These are phyloP conservation scores for Nothomitra cinnamomea DNA, from an alignment of 2,329 filamentous ascomycete species.

Conservation along the genomic window DNA sequence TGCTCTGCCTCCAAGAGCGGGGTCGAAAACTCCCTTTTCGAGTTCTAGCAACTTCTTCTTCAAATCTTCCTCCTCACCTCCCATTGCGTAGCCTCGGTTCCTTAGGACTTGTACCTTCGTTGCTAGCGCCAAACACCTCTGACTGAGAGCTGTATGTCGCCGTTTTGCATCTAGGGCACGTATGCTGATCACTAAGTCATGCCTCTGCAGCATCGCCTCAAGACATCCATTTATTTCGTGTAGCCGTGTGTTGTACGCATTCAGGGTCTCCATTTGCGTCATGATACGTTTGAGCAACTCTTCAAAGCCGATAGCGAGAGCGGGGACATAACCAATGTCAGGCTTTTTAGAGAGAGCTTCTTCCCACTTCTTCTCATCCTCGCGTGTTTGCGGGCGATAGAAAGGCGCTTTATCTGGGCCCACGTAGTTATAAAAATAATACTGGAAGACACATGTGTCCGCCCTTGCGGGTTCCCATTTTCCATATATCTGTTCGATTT, in stretches of 20 bases:
- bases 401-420: constrained; percentile 58
- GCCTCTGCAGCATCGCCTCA: constrained; percentile 52
- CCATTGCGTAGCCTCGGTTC: constrained; percentile 66
- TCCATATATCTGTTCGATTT: constrained; percentile 50
- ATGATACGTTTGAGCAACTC: constrained; percentile 55
- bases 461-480: constrained; percentile 58
- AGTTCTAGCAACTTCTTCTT: constrained; percentile 52
- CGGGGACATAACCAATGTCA: constrained; percentile 57
- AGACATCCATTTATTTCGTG: constrained; percentile 67
- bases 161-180: constrained; percentile 55
- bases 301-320: constrained; percentile 56
- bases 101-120: constrained; percentile 66
- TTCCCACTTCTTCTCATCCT: constrained; percentile 68
- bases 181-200: constrained; percentile 61
- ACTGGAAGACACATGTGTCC: constrained; percentile 52
- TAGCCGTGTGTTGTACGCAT: constrained; percentile 51
- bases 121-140: constrained; percentile 57
- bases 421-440: constrained; percentile 80
- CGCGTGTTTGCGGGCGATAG: constrained; percentile 51
- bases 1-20: constrained; percentile 54
- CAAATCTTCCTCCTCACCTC: constrained; percentile 62
- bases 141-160: constrained; percentile 54
- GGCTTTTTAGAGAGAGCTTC: constrained; percentile 69
- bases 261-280: constrained; percentile 52
- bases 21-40: constrained; percentile 55